Evolutionary conservation across 2,329 filamentous ascomycete species (phyloP), one percentile per base, ranked within the genome.

Genomic region (Penicillium frequentans): DNA sequence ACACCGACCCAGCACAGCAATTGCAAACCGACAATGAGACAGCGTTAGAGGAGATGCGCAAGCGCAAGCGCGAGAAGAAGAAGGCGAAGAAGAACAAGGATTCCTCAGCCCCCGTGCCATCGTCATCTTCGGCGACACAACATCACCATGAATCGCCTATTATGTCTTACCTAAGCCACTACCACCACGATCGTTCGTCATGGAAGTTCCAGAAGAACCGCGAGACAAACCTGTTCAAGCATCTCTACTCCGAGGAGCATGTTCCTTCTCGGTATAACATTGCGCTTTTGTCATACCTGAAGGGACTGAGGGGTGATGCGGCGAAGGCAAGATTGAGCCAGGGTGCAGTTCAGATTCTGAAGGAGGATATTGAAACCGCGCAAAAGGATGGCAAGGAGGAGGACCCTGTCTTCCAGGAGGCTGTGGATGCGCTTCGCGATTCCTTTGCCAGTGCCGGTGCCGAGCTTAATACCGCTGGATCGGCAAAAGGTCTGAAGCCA

Each of bases 131-230:
- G n/a, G 50, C 60, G 16, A 35, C 64, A 5, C 45, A 55, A 10
- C 50, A 68, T 33, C 55, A 66, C 47, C 67, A 72, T 55, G 71
- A 73, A 46, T 64, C 70, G 7, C 83, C 87, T 14, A 88, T 91
- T 56, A 81, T 96, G 16, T 81, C 85, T 52, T 97, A 97, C 72
- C 83, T 97, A 45, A 82, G 82, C 47, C 86, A 88, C 70, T 96
- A 92, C 82, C 82, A 90, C 75, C 83, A 82, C 54, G 83, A 86
- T 59, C 86, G 86, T 56, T 79, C 82, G 10, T 81, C 81, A 65
- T 98, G 93, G 93, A 97, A 96, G 75, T 98, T 97, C 80, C 96
- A 96, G 79, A 97, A 97, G 78, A 93, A 91, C 66, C 86, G 91
- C 70, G 93, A 97, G 75, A 90, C 88, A 53, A 86, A 90, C 65